Evolutionary conservation across 2,329 filamentous ascomycete genomes (phyloP), one percentile per base, ranked within the genome.

Genomic region (Diatrype stigma): DNA sequence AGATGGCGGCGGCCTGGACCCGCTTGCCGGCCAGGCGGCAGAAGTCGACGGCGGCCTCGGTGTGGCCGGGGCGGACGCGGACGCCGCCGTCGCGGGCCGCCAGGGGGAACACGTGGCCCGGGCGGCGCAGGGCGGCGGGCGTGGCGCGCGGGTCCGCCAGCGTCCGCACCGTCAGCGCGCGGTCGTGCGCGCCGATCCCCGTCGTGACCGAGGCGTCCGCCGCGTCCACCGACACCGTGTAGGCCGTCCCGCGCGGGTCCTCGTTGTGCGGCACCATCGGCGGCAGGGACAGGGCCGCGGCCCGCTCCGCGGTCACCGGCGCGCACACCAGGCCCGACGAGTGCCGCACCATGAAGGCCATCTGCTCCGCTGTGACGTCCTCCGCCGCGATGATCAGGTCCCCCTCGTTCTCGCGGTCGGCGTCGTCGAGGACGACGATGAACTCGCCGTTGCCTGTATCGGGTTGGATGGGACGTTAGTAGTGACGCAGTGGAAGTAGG

Each of bases 321-420:
- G 88, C 89, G 82, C 94, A 97, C 74, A 99, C 86, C 66, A 93
- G 84, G 67, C 94, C 94, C 3, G 90, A 90, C 37, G 89, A 88
- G 77, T 96, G 84, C 64, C 91, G 90, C 70, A 99, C 83, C 81
- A 99, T 86, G 77, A 96, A 99, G 63, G 91, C 90, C 85, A 96
- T 95, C 73, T 97, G 93, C 58, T 89, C 81, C 22, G 91, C 80
- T 8, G 93, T 96, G 57, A 96, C 75, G 63, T 87, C 81, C 60
- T 90, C 77, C 56, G 91, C 93, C 59, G 94, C 90, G 66, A 97
- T 95, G 71, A 97, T 96, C 46, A 99, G 83, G 74, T 99, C 94
- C 70, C 92, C 94, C 80, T 99, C 94, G 71, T 99, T 99, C 72
- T 99, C 94, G 70, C 94, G 92, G 56, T 86, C 83, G 57, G 90